Evolutionary conservation across 2,329 filamentous ascomycete species (phyloP), one percentile per base, ranked within the genome.

Genomic region (Emergomyces pasteurianus): DNA sequence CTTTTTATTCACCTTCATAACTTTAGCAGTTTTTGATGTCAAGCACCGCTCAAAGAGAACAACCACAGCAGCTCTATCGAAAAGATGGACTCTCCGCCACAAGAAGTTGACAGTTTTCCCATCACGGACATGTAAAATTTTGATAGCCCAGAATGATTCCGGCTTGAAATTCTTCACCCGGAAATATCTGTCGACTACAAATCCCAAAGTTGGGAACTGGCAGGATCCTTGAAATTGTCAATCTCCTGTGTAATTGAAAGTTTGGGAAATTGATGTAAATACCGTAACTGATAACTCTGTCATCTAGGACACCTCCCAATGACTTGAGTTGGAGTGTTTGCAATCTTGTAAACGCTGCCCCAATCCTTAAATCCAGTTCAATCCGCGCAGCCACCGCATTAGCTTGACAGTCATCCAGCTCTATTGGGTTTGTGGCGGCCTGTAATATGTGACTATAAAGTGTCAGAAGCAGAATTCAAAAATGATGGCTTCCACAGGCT

Each of bases 141-240:
- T 92, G 78, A 99, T 95, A 62, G 83, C 83, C 94, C 94, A 99
- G 73, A 97, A 99, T 0, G 83, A 79, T 71, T 99, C 94, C 0
- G 92, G 88, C 0, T 94, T 86, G 73, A 99, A 99, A 67, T 95
- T 96, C 64, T 90, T 86, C 58, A 99, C 94, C 58, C 89, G 86
- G 68, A 96, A 90, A 73, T 97, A 99, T 55, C 92, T 85, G 73
- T 99, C 94, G 7, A 99, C 94, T 1, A 99, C 92, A 66, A 99
- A 99, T 0, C 94, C 94, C 5, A 99, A 80, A 0, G 94, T 97
- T 1, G 94, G 94, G 69, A 99, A 99, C 72, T 99, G 94, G 66
- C 94, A 99, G 3, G 92, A 96, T 16, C 83, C 89, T n/a, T 42
- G 43, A 50, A 53, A 53, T 55, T 53, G 59, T 67, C 53, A 63